Evolutionary conservation across 495 filamentous ascomycete species (phyloP).

Genomic region (Aspergillus incahuasiensis): DNA sequence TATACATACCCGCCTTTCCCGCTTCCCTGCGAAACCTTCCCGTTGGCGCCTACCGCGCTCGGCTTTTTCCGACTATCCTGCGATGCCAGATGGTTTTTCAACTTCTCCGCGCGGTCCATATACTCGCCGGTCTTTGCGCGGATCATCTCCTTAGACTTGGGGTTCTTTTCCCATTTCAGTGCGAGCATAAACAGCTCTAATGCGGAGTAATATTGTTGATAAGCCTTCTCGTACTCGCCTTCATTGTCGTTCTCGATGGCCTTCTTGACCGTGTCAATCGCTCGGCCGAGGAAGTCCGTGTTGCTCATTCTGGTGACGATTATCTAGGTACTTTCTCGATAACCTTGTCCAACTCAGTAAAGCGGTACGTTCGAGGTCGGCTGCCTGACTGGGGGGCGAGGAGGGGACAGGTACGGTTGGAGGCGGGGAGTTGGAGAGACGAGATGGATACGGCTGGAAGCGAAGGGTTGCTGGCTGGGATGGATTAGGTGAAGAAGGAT

Average conservation of each 20-base stretch:
- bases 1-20: constrained; percentile 57
- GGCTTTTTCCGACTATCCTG: constrained; percentile 72
- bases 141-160: constrained; percentile 93
- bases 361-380: not conserved
- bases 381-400: not conserved
- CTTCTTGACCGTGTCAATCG: constrained; percentile 92
- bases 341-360: not conserved
- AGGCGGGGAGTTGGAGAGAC: not conserved
- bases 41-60: constrained; percentile 77
- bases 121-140: constrained; percentile 88
- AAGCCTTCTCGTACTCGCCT: constrained; percentile 94
- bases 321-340: not conserved
- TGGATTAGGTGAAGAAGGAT: constrained; percentile 1
- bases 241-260: constrained; percentile 94
- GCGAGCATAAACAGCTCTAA: constrained; percentile 96
- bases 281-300: constrained; percentile 92
- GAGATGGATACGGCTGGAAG: constrained; percentile 5
- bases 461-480: constrained; percentile 11
- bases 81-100: constrained; percentile 82
- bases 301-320: constrained; percentile 69
- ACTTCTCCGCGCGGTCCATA: constrained; percentile 96
- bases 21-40: constrained; percentile 62
- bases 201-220: constrained; percentile 88
- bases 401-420: not conserved
- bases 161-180: constrained; percentile 98